Evolutionary conservation across 495 filamentous ascomycete genomes (phyloP).

Genomic region (Stereocaulon alpinum): DNA sequence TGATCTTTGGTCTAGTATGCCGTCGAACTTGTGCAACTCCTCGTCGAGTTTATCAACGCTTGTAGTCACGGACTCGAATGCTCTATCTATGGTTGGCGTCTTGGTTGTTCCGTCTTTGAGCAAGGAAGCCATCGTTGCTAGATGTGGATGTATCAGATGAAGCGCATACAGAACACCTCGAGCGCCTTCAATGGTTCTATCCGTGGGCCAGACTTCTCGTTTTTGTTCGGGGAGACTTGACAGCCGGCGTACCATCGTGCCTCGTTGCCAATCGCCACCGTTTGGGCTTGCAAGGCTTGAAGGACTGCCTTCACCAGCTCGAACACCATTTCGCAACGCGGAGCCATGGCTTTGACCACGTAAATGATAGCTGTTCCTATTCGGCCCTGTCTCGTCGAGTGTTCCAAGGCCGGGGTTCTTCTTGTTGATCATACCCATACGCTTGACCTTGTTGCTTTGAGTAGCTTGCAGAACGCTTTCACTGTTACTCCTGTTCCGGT

Average conservation of each 20-base stretch:
- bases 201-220: conserved; percentile 45
- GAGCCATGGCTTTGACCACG: conserved; percentile 75
- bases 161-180: conserved; percentile 83
- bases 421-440: conserved; percentile 78
- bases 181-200: conserved; percentile 65
- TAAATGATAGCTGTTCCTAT: conserved; percentile 63
- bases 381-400: conserved; percentile 60
- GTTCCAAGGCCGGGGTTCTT: conserved; percentile 65
- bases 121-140: conserved; percentile 60
- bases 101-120: conserved; percentile 56
- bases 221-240: conserved; percentile 79
- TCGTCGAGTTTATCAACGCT: conserved; percentile 67
- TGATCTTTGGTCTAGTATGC: conserved; percentile 14
- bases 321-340: conserved; percentile 48
- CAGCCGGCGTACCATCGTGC: conserved; percentile 59
- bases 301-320: conserved; percentile 39
- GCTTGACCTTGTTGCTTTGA: conserved; percentile 48
- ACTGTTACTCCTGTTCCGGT: conserved; percentile 81
- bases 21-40: conserved; percentile 56
- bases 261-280: conserved; percentile 42
- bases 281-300: conserved; percentile 47
- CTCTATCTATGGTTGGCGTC: conserved; percentile 63
- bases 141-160: conserved; percentile 66
- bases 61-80: conserved; percentile 64
- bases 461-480: conserved; percentile 64